Evolutionary conservation across 2,329 filamentous ascomycete species (phyloP), one percentile per base, ranked within the genome.

Genomic region (Xylaria sp.): DNA sequence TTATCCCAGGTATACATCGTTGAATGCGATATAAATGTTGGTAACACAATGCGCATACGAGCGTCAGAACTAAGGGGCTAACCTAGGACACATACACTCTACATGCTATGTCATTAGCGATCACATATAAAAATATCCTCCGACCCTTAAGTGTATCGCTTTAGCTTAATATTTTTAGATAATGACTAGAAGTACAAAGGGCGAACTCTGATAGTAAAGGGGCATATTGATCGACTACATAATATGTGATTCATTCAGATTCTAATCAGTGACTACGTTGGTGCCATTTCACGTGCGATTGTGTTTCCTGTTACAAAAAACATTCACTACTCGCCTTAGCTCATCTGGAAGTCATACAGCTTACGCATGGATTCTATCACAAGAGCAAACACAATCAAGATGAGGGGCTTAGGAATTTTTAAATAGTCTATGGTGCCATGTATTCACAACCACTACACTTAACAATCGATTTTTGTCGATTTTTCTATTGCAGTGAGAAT

Each of bases 341-440:
- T 47, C 42, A 19, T 19, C 5, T 47, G 6, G 17, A 47, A 47
- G 42, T 47, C 17, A 19, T 47, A 47, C 42, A 47, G 42, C 42
- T 47, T 19, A 47, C 42, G 42, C 17, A 14, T 5, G 17, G 4
- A 47, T 47, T 47, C 42, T 3, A 17, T 47, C 4, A 17, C 19
- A 47, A 19, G 17, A 30, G 14, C 48, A 51, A 30, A 51, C 48
- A 51, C 48, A 51, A 30, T 51, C 24, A 30, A 51, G 14, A 51
- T 30, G 24, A 17, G 48, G 48, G 24, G 21, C 21, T 30, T 51
- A 4, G 24, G 4, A 1, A 30, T 30, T 5, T 30, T 7, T 30
- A 2, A 30, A 30, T 14, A 1, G 2, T 17, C 12, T 24, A 4
- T 30, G 9, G 6, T 47, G 17, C 5, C 48, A 30, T 30, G 4